Conservation (phyloP, 306 rosid genomes). For the Inga leiocalycina region DNA sequence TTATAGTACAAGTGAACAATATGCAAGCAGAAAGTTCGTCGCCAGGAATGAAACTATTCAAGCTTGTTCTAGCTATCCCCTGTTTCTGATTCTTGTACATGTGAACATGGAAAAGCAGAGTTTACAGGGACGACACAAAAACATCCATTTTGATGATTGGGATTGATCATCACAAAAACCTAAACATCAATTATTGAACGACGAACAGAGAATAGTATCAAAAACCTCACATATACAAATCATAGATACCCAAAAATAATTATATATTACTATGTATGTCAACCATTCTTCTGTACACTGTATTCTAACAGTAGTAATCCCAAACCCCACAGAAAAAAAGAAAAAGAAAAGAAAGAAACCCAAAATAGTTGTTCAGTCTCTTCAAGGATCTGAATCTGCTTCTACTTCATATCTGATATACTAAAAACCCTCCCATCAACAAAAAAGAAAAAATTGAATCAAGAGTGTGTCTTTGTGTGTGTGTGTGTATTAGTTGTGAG, state of each 20-base stretch:
- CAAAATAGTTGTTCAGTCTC: conserved; percentile 20
- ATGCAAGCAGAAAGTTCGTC: not conserved
- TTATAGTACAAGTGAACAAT: no score
- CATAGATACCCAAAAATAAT: conserved; percentile 24
- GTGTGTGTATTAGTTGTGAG: conserved; percentile 46
- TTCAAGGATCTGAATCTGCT: conserved; percentile 30
- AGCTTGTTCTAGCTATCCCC: not conserved
- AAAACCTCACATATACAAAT: not conserved
- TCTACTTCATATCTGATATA: conserved; percentile 41
- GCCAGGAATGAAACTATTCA: conserved; percentile 19
- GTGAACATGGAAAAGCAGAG: conserved; percentile 14
- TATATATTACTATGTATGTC: conserved; percentile 25
- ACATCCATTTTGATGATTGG: conserved; percentile 19
- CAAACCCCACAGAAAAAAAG: not conserved
- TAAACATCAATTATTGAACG: conserved; percentile 12
- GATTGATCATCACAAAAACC: conserved; percentile 11
- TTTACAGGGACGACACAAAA: conserved; percentile 9
- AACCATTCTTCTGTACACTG: conserved; percentile 38
- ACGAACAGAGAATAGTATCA: not conserved
- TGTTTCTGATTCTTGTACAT: conserved; percentile 20
- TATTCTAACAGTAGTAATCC: conserved; percentile 25
- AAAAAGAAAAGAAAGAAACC: not conserved
- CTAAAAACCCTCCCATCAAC: conserved; percentile 28
- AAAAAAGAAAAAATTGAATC: not conserved
- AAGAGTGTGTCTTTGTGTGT: no score